Conservation (phyloP, 108 stramenopile genomes). For the Cyclotella kingstonii region DNA sequence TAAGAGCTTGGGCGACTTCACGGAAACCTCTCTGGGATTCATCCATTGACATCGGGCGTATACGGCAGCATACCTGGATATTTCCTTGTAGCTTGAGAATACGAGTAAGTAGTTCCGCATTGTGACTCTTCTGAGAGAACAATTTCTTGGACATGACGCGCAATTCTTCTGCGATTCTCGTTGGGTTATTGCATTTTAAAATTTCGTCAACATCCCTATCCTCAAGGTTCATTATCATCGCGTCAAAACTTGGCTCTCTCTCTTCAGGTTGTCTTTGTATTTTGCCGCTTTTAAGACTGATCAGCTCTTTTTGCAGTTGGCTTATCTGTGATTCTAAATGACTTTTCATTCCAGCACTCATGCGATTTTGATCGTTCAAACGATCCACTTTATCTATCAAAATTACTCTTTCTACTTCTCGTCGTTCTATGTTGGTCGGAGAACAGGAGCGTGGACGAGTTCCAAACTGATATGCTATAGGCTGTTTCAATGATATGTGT, state of each 20-base stretch:
- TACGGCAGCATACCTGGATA: constrained; percentile 89
- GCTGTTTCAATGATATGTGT: constrained; percentile 31
- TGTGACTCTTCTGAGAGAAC: constrained; percentile 77
- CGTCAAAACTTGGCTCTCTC: constrained; percentile 18
- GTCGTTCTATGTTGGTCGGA: constrained; percentile 58
- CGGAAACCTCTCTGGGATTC: constrained; percentile 76
- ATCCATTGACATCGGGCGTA: constrained; percentile 71
- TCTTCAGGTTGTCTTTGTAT: constrained; percentile 5
- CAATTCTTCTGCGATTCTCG: constrained; percentile 63
- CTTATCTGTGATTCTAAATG: constrained; percentile 74
- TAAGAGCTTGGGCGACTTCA: constrained; percentile 76
- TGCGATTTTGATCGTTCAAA: constrained; percentile 77
- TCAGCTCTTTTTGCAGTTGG: constrained; percentile 64
- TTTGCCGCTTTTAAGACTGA: constrained; percentile 35
- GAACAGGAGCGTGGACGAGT: constrained; percentile 66
- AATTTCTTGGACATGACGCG: constrained; percentile 65
- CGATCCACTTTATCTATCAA: constrained; percentile 56
- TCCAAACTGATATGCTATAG: constrained; percentile 16
- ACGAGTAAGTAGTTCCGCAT: constrained; percentile 84
- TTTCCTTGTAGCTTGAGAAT: constrained; percentile 88
- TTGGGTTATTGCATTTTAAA: constrained; percentile 51
- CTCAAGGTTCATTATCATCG: background rate
- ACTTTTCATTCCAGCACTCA: constrained; percentile 69
- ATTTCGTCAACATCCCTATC: constrained; percentile 65
- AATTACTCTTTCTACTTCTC: constrained; percentile 56